Conservation (phyloP, 202 grass and related monocot genomes). For the Zoysia matrella region DNA sequence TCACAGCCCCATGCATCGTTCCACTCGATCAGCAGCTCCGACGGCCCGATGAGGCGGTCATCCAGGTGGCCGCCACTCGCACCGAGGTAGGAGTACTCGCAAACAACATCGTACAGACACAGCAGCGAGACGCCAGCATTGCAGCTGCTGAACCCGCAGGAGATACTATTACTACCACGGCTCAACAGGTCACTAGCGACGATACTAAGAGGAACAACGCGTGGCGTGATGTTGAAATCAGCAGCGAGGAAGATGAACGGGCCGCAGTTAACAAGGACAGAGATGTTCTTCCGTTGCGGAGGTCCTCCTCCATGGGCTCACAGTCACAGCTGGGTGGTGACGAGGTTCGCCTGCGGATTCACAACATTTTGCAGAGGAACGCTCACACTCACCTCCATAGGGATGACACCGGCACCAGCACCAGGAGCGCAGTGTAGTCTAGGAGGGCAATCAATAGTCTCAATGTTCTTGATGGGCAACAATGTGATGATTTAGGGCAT, state of each 20-base stretch:
- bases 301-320: slow-evolving; percentile 63
- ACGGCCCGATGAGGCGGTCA: slow-evolving; percentile 7
- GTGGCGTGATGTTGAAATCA: slow-evolving; percentile 32
- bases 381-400: slow-evolving; percentile 7
- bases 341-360: slow-evolving; percentile 52
- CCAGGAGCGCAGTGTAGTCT: slow-evolving; percentile 4
- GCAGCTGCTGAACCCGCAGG: background rate
- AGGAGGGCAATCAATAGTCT: slow-evolving; percentile 11
- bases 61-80: slow-evolving; percentile 1
- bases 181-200: background rate
- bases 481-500: background rate
- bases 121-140: background rate
- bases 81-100: background rate
- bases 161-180: background rate
- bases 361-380: slow-evolving; percentile 55
- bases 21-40: slow-evolving; percentile 16
- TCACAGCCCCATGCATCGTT: slow-evolving; percentile 16
- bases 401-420: slow-evolving; percentile 5
- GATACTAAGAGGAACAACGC: slow-evolving; percentile 13
- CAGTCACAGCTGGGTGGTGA: slow-evolving; percentile 5
- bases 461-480: background rate
- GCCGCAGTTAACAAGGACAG: slow-evolving; percentile 29
- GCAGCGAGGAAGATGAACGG: slow-evolving; percentile 58
- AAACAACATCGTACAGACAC: background rate
- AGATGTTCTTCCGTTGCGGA: slow-evolving; percentile 49